Conservation (phyloP, 176 grass and related monocot genomes). For the Bolboschoenus planiculmis region DNA sequence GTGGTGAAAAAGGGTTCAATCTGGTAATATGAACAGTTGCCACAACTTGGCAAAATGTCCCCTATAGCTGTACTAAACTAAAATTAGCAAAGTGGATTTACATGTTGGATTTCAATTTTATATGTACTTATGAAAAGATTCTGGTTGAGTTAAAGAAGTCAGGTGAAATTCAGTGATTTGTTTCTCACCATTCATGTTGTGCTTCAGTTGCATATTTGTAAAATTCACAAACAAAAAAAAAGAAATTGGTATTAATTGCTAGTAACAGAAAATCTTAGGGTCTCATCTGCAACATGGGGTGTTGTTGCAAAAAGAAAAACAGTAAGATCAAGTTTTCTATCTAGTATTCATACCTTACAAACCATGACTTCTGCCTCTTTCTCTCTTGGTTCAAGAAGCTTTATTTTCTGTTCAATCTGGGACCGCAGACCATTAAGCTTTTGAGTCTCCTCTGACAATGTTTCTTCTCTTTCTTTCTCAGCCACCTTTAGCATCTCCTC, state of each 20-base stretch:
- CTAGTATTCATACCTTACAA: conserved; percentile 36
- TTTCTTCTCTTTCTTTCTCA: conserved; percentile 51
- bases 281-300: not conserved
- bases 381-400: conserved; percentile 39
- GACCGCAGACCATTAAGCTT: conserved; percentile 41
- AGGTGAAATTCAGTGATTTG: not conserved
- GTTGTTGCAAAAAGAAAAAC: not conserved
- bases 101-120: not conserved
- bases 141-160: not conserved
- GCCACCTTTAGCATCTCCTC: conserved; percentile 40
- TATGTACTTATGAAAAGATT: not conserved
- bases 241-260: not conserved
- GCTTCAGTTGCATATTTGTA: not conserved
- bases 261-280: not conserved
- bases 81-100: not conserved
- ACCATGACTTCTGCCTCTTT: conserved; percentile 39
- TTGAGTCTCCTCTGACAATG: conserved; percentile 37
- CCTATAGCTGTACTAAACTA: not conserved
- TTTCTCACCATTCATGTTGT: not conserved
- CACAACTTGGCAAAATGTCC: not conserved
- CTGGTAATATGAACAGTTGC: not conserved
- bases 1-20: not conserved
- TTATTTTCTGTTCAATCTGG: conserved; percentile 53
- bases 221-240: no score
- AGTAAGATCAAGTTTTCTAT: conserved; percentile 16